Conservation (phyloP, 345 rosid species). For the Populus simonii region DNA sequence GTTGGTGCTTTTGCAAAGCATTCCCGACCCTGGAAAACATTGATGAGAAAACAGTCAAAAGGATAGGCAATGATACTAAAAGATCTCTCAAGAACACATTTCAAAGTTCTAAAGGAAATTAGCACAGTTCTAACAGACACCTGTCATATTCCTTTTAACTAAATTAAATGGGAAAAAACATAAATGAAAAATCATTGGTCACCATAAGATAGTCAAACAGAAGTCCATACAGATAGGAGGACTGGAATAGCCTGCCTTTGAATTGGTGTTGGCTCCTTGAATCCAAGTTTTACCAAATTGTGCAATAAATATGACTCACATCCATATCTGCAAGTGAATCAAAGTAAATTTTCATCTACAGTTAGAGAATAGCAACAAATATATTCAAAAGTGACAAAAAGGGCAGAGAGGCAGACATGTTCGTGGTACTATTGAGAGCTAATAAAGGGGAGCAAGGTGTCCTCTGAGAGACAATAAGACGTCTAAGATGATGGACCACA, state of each 20-base stretch:
- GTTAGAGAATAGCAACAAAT: not conserved
- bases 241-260: conserved; percentile 96
- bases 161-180: not conserved
- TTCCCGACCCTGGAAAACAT: conserved; percentile 63
- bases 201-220: conserved; percentile 17
- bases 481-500: too few relatives aligned
- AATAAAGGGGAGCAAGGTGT: too few relatives aligned
- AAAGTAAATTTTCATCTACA: not conserved
- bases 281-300: conserved; percentile 78
- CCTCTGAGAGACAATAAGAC: too few relatives aligned
- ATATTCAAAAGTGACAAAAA: not conserved
- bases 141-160: not conserved
- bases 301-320: conserved; percentile 58
- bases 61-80: not conserved
- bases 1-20: conserved; percentile 98
- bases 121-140: not conserved
- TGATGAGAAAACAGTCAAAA: conserved; percentile 11
- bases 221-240: conserved; percentile 71
- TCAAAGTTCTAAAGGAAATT: not conserved
- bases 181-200: not conserved
- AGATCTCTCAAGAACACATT: not conserved
- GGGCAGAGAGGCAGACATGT: not conserved
- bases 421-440: too few relatives aligned
- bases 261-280: conserved; percentile 92
- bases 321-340: conserved; percentile 43